A percentile compares a stretch with the other conserved stretches of the same genome.
These are phyloP conservation scores for Leptomonas pyrrhocoris DNA, from an alignment of 208 protist species.

Conservation along the genomic window DNA sequence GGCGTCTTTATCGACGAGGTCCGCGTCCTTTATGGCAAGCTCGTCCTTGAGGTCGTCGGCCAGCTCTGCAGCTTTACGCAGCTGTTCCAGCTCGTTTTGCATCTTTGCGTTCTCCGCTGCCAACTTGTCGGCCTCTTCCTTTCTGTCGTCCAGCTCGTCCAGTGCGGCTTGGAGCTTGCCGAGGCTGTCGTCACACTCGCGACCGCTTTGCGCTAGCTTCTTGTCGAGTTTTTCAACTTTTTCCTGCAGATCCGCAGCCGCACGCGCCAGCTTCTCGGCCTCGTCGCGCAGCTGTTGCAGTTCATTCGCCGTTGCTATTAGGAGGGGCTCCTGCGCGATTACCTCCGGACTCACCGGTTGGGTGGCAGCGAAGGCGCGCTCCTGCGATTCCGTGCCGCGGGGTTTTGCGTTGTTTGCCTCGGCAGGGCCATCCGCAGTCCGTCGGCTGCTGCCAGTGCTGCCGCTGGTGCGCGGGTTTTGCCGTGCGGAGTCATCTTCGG, in stretches of 20 bases:
- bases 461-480: background rate
- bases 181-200: background rate
- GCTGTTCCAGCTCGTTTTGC: conserved; percentile 20
- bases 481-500: background rate
- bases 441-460: background rate
- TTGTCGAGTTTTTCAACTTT: conserved; percentile 8
- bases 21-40: background rate
- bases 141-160: conserved; percentile 3
- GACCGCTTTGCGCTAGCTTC: background rate
- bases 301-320: background rate
- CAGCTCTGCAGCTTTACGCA: conserved; percentile 1
- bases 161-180: background rate
- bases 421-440: background rate
- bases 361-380: background rate
- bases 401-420: background rate
- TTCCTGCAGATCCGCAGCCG: background rate
- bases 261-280: conserved; percentile 27
- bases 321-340: conserved; percentile 3
- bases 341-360: background rate
- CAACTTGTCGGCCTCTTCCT: conserved; percentile 22
- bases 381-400: background rate
- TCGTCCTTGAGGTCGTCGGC: background rate
- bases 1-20: background rate
- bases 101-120: conserved; percentile 11
- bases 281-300: conserved; percentile 22